Percentiles rank a stretch among this genome's conserved stretches.
Evolutionary conservation across 768 basidiomycete genomes (phyloP).

Genomic region (Agrocybe pediades): DNA sequence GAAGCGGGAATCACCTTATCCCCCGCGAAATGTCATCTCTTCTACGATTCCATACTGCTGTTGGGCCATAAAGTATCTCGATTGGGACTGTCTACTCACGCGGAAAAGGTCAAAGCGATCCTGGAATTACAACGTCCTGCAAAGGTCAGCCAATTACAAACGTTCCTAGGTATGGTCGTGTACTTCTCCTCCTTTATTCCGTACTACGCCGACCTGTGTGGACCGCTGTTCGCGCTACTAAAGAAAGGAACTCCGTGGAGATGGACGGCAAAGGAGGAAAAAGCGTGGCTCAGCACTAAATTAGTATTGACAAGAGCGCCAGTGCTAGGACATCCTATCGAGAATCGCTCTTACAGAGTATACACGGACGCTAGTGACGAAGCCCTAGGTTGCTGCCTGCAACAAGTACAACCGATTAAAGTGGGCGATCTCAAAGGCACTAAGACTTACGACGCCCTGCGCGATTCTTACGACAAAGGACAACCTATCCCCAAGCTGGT

Average conservation of each 20-base stretch:
- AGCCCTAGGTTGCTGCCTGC: background rate
- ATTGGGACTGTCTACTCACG: conserved; percentile 35
- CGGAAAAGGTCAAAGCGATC: conserved; percentile 35
- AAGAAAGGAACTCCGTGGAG: background rate
- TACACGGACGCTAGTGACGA: conserved; percentile 5
- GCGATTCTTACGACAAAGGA: background rate
- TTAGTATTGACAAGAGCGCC: background rate
- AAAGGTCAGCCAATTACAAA: conserved; percentile 24
- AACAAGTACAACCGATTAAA: conserved; percentile 8
- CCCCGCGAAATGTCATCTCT: conserved; percentile 32
- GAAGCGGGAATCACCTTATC: conserved; percentile 31
- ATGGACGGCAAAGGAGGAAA: background rate
- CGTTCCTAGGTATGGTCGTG: conserved; percentile 11
- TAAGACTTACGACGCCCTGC: background rate
- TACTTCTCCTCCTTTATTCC: conserved; percentile 4
- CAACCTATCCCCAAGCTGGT: background rate
- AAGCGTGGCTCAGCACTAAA: background rate
- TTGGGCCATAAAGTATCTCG: conserved; percentile 19
- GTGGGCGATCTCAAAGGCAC: conserved; percentile 6
- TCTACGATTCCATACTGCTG: conserved; percentile 26
- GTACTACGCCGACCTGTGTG: background rate
- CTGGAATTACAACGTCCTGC: conserved; percentile 23
- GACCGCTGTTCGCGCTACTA: background rate
- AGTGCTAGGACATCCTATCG: background rate
- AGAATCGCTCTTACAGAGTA: conserved; percentile 1